phyloP scores from a whole-genome alignment of 1,139 yeast genomes.

The Hyphopichia buzzinii region DNA sequence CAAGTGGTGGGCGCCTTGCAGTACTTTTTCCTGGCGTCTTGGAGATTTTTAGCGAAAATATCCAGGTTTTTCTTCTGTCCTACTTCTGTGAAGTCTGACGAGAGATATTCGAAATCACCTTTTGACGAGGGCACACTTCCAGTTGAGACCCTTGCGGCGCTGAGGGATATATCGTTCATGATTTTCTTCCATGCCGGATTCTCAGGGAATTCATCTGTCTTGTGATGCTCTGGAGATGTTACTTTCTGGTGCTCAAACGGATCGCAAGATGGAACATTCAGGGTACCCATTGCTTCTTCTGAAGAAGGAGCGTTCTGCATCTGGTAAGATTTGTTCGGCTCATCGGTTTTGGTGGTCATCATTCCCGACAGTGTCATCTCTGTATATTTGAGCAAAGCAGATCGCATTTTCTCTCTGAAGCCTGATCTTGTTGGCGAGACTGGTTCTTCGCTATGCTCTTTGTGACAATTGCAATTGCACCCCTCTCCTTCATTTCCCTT shows the following conservation, averaged over 20 bases:
- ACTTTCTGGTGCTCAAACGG: background rate
- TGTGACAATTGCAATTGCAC: background rate
- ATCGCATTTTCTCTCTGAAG: background rate
- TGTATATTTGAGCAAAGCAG: background rate
- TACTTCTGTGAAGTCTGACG: conserved; percentile 31
- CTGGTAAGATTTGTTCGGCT: too few relatives aligned
- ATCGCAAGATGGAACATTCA: too few relatives aligned
- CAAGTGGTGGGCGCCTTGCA: background rate
- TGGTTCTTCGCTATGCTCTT: background rate
- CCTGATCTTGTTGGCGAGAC: background rate
- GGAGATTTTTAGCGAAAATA: background rate
- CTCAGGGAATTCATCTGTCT: conserved; percentile 4
- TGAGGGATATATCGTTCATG: conserved; percentile 46
- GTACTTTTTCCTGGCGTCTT: background rate
- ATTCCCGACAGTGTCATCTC: background rate
- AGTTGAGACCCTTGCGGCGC: conserved; percentile 51
- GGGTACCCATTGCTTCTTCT: background rate
- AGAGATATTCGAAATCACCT: conserved; percentile 18
- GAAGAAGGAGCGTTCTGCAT: background rate
- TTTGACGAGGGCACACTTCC: conserved; percentile 30
- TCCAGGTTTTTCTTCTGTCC: background rate
- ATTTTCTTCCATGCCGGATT: conserved; percentile 36
- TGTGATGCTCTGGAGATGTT: background rate
- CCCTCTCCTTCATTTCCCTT: too few relatives aligned
- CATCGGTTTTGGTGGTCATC: background rate